A percentile compares a stretch with the other conserved stretches of the same genome.
phyloP scores from a whole-genome alignment of 2,329 filamentous ascomycete species.

The Spiromastix sp. region DNA sequence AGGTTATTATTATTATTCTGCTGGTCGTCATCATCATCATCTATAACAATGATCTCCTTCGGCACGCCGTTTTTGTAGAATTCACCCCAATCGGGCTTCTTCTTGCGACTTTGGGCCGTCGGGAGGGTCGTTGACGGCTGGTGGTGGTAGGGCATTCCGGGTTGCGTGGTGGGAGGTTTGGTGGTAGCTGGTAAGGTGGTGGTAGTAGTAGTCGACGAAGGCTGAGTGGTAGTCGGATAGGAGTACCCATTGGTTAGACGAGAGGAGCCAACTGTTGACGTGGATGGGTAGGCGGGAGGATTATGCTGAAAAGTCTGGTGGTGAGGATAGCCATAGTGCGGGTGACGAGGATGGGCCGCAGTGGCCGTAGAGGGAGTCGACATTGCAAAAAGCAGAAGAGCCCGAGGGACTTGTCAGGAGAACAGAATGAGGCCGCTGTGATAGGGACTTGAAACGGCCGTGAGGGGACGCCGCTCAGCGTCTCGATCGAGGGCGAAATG shows the following conservation, averaged over 20 bases:
- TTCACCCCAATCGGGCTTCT: slow-evolving; percentile 59
- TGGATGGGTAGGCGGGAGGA: slow-evolving; percentile 42
- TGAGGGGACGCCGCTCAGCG: no score
- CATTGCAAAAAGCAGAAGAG: slow-evolving; percentile 41
- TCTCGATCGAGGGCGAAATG: no score
- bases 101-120: slow-evolving; percentile 12
- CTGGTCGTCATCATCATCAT: slow-evolving; percentile 42
- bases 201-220: slow-evolving; percentile 7
- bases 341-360: slow-evolving; percentile 59
- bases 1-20: slow-evolving; percentile 15
- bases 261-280: slow-evolving; percentile 28
- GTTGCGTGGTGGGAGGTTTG: slow-evolving; percentile 4
- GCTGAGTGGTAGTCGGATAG: slow-evolving; percentile 26
- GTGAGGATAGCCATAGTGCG: slow-evolving; percentile 52
- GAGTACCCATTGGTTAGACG: slow-evolving; percentile 34
- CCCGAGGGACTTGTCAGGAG: background rate
- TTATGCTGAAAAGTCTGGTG: slow-evolving; percentile 47
- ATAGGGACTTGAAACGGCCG: no score
- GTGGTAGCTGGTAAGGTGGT: no score
- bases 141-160: background rate
- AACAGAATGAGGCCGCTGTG: background rate
- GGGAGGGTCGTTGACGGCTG: slow-evolving; percentile 9
- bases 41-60: slow-evolving; percentile 77
- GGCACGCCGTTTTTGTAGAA: slow-evolving; percentile 79
- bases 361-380: slow-evolving; percentile 73